Conservation (phyloP, 176 grass and related monocot genomes). For the Luzula sylvatica region DNA sequence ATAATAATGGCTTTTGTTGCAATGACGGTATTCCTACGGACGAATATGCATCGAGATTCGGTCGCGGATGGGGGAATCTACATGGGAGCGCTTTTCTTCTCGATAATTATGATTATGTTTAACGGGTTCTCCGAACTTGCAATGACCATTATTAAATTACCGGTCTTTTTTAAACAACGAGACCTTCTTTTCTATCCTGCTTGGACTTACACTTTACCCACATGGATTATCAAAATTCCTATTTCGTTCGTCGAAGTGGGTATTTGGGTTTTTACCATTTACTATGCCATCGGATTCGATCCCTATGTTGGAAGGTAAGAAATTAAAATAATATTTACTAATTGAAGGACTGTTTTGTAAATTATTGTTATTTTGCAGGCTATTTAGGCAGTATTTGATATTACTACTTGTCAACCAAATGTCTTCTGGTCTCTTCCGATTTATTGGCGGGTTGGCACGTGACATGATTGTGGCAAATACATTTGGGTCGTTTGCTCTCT, state of each 20-base stretch:
- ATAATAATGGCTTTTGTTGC: constrained; percentile 57
- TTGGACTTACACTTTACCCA: constrained; percentile 71
- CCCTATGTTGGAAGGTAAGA: constrained; percentile 50
- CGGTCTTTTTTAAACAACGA: constrained; percentile 79
- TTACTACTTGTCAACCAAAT: constrained; percentile 62
- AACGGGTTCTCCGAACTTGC: constrained; percentile 72
- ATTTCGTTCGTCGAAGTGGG: constrained; percentile 81
- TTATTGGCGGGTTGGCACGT: constrained; percentile 64
- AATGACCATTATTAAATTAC: constrained; percentile 70
- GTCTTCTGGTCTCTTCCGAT: constrained; percentile 65
- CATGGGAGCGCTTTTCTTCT: constrained; percentile 64
- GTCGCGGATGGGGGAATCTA: constrained; percentile 33
- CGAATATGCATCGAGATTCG: constrained; percentile 35
- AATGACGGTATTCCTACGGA: constrained; percentile 81
- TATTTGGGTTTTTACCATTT: constrained; percentile 59
- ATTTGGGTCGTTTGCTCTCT: constrained; percentile 52
- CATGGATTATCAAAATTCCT: constrained; percentile 81
- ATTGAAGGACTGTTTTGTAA: not conserved
- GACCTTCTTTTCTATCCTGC: constrained; percentile 83
- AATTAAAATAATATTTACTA: constrained; percentile 1
- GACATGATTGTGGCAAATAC: constrained; percentile 79
- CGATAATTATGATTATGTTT: constrained; percentile 65
- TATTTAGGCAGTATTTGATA: constrained; percentile 77
- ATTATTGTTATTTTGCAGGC: constrained; percentile 35
- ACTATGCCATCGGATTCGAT: constrained; percentile 82